Conservation (phyloP, 2,329 filamentous ascomycete genomes). For the Clonostachys chloroleuca region DNA sequence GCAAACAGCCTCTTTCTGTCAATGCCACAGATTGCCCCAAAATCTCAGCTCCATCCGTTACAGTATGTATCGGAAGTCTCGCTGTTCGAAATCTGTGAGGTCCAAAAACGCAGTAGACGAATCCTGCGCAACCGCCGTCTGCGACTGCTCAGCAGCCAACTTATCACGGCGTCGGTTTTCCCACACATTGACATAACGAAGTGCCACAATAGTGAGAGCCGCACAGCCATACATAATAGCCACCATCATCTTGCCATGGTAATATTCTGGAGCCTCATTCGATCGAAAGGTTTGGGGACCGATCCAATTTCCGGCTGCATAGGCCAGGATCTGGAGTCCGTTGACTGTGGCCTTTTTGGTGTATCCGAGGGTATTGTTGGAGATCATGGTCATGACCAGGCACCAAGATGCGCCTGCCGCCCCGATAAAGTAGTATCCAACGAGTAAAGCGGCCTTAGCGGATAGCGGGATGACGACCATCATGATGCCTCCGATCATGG, state of each 20-base stretch:
- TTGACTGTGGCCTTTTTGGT: slow-evolving; percentile 20
- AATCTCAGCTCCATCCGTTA: not conserved
- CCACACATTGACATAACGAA: slow-evolving; percentile 12
- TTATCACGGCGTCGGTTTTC: slow-evolving; percentile 18
- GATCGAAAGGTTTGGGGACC: slow-evolving; percentile 15
- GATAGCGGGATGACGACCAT: slow-evolving; percentile 14
- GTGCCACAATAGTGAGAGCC: slow-evolving; percentile 5
- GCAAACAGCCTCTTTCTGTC: no score
- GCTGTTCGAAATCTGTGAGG: slow-evolving; percentile 14
- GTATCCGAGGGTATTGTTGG: slow-evolving; percentile 17
- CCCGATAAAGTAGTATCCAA: slow-evolving; percentile 15
- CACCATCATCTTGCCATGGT: slow-evolving; percentile 14
- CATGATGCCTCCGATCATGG: slow-evolving; percentile 16
- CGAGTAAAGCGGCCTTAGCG: slow-evolving; percentile 11
- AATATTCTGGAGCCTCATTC: slow-evolving; percentile 12
- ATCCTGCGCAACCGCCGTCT: slow-evolving; percentile 1
- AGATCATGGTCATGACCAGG: slow-evolving; percentile 16
- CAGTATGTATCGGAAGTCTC: slow-evolving; percentile 12
- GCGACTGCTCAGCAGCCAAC: slow-evolving; percentile 7
- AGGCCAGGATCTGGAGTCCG: slow-evolving; percentile 10
- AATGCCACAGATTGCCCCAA: no score
- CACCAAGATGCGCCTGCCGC: slow-evolving; percentile 15
- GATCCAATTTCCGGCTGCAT: slow-evolving; percentile 12
- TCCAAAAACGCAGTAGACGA: slow-evolving; percentile 11
- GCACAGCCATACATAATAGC: slow-evolving; percentile 12